Evolutionary conservation across 2,329 filamentous ascomycete genomes (phyloP).

Genomic region (Scedosporium boydii): DNA sequence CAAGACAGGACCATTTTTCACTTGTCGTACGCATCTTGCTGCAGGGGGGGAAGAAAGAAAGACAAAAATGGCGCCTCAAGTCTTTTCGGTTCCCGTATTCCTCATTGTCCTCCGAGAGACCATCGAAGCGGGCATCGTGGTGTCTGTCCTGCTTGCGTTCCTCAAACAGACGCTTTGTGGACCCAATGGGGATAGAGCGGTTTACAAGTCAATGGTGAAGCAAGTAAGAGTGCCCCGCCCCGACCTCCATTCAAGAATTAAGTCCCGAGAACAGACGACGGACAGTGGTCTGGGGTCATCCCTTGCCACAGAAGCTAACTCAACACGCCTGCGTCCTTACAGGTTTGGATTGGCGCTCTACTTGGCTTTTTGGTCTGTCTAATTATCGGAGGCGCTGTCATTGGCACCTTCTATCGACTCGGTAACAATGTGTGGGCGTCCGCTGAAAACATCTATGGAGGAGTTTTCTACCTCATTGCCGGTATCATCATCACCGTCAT

Average conservation of each 20-base stretch:
- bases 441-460: slow-evolving; percentile 65
- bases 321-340: slow-evolving; percentile 39
- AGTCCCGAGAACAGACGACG: background rate
- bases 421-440: slow-evolving; percentile 51
- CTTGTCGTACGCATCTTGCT: background rate
- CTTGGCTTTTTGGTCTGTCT: slow-evolving; percentile 56
- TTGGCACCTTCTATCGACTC: slow-evolving; percentile 64
- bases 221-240: background rate
- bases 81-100: slow-evolving; percentile 74
- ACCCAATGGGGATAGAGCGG: background rate
- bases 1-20: background rate
- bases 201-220: background rate
- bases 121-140: slow-evolving; percentile 73
- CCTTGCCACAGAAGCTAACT: background rate
- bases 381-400: slow-evolving; percentile 55
- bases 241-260: background rate
- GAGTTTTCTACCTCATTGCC: slow-evolving; percentile 58
- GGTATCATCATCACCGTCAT: slow-evolving; percentile 63
- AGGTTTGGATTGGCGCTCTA: slow-evolving; percentile 62
- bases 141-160: slow-evolving; percentile 79
- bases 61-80: slow-evolving; percentile 49
- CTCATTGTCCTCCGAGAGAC: slow-evolving; percentile 85
- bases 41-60: background rate
- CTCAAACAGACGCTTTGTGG: slow-evolving; percentile 62
- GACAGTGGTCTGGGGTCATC: background rate